Evolutionary conservation across 345 rosid genomes (phyloP), one percentile per base, ranked within the genome.

Genomic region (Tarenaya hassleriana): DNA sequence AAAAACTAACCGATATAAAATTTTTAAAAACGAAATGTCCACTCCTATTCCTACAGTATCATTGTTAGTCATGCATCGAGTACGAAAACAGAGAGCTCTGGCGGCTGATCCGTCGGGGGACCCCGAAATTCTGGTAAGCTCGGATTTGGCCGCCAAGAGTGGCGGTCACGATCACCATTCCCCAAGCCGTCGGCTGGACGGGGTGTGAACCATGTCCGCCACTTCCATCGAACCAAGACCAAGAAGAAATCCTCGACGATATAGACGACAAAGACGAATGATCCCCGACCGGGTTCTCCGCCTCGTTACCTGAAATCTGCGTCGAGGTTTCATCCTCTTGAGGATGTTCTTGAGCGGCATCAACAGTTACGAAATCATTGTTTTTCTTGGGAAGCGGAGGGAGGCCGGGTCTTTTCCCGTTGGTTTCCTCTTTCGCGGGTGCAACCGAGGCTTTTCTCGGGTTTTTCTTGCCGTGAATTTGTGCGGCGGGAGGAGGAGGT

Each of bases 151-250:
- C 97, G 12, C 81, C 78, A 16, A 83, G 60, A 0, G 94, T 83
- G 18, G 91, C 96, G 7, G 98, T 81, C 27, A 85, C 94, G n/a
- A 92, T 81, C 16, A 88, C 97, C 79, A 85, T 68, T 13, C 97
- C 97, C 98, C 98, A 92, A 34, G 98, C 95, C 4, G 91, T 75
- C 19, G 83, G 74, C 42, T 78, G 92, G 35, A 37, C 45, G 0
- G 56, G 24, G 9, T 69, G 63, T 42, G 63, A 38, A 6, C 75
- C 75, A 18, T 77, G 75, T 57, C 72, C 60, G 0, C 82, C 66
- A 1, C 78, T 60, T 8, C 68, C 69, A 42, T 92, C 95, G 40
- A 81, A 72, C 95, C 82, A 77, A 32, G 86, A 76, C 87, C 82
- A 75, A n/a, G 81, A 60, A 11, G 83, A 56, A 16, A 82, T 65